A percentile compares a stretch with the other conserved stretches of the same genome.
Conservation (phyloP, 2,329 filamentous ascomycete genomes). For the Fusarium gaditjirri region DNA sequence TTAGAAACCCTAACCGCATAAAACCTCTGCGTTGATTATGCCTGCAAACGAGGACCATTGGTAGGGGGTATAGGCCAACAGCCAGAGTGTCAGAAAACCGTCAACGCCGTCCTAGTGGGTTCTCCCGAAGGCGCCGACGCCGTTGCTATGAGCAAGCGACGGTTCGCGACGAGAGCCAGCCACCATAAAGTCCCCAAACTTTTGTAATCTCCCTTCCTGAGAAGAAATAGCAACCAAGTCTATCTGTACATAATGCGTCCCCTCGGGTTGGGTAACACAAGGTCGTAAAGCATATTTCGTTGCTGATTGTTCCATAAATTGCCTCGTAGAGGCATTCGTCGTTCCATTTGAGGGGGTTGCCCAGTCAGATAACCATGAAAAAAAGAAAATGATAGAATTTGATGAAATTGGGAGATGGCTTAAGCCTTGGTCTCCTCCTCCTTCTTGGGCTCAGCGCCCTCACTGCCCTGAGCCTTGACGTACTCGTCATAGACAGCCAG, state of each 20-base stretch:
- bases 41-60: constrained; percentile 50
- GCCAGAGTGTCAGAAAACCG: constrained; percentile 54
- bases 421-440: constrained; percentile 60
- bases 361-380: constrained; percentile 46
- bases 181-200: constrained; percentile 47
- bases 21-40: constrained; percentile 50
- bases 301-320: constrained; percentile 42
- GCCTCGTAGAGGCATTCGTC: constrained; percentile 38
- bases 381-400: constrained; percentile 43
- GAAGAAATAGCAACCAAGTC: constrained; percentile 55
- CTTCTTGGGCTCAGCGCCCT: constrained; percentile 58
- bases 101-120: constrained; percentile 54
- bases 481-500: constrained; percentile 98
- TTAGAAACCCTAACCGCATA: constrained; percentile 51
- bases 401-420: constrained; percentile 19
- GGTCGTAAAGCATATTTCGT: constrained; percentile 45
- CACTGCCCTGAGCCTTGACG: constrained; percentile 80
- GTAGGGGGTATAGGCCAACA: constrained; percentile 56
- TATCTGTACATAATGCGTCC: constrained; percentile 55
- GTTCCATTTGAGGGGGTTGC: constrained; percentile 42
- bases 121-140: constrained; percentile 40
- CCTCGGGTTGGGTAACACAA: constrained; percentile 39
- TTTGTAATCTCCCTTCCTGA: constrained; percentile 51
- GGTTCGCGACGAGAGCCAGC: constrained; percentile 40
- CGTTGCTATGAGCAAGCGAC: constrained; percentile 35